Evolutionary conservation across 192 early-diverging fungal genomes (phyloP).

Genomic region (Funneliformis geosporum): DNA sequence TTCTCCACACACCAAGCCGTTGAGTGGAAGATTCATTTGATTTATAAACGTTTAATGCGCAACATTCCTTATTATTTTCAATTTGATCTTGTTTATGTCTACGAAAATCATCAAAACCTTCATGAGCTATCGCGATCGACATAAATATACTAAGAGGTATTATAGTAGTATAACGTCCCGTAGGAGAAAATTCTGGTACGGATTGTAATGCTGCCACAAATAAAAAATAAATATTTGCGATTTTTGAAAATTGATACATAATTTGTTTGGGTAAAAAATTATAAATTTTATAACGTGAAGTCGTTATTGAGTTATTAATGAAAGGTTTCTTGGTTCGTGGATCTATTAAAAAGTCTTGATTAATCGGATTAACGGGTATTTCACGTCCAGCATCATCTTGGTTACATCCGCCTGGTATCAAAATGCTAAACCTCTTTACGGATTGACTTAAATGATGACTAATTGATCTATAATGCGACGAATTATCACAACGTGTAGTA

Average conservation of each 20-base stretch:
- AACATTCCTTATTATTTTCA: constrained; percentile 61
- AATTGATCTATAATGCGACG: too few relatives aligned
- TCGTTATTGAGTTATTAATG: constrained; percentile 62
- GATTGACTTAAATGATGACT: not conserved
- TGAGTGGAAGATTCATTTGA: constrained; percentile 52
- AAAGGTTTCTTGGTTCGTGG: constrained; percentile 47
- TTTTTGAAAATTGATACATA: constrained; percentile 65
- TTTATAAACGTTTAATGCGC: constrained; percentile 56
- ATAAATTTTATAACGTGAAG: constrained; percentile 60
- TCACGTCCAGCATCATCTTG: constrained; percentile 23
- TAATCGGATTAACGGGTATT: constrained; percentile 36
- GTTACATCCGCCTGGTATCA: constrained; percentile 16
- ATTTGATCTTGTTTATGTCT: constrained; percentile 65
- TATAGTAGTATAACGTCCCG: constrained; percentile 77
- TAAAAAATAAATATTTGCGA: constrained; percentile 71
- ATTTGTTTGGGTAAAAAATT: constrained; percentile 67
- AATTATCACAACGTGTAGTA: too few relatives aligned
- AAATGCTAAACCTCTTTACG: not conserved
- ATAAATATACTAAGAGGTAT: constrained; percentile 75
- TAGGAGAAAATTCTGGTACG: constrained; percentile 72
- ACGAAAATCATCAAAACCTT: constrained; percentile 72
- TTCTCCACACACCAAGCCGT: constrained; percentile 47
- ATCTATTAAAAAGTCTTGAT: constrained; percentile 40
- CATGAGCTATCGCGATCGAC: constrained; percentile 74
- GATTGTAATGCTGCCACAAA: constrained; percentile 60